phyloP scores from a whole-genome alignment of 129 eudicot genomes.

The Flaveria robusta region DNA sequence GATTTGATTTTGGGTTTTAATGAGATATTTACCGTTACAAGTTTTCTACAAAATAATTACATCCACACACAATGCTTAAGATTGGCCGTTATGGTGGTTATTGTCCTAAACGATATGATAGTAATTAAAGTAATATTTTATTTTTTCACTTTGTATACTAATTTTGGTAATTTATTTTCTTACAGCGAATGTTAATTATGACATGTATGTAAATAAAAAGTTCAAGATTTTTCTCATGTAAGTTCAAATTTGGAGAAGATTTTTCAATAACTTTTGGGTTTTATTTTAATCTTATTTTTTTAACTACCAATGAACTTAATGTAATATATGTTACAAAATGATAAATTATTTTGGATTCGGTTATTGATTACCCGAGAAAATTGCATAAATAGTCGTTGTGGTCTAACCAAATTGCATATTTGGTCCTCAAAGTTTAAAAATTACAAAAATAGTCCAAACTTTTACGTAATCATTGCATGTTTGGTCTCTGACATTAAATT shows the following conservation, averaged over 20 bases:
- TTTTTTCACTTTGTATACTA: not conserved
- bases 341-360: too few species aligned
- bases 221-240: not conserved
- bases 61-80: not conserved
- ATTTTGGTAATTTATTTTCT: not conserved
- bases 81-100: constrained; percentile 2
- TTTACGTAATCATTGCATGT: too few species aligned
- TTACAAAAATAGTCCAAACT: too few species aligned
- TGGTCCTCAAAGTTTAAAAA: too few species aligned
- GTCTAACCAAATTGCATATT: too few species aligned
- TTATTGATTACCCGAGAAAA: too few species aligned
- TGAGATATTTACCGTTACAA: not conserved
- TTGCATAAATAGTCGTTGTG: too few species aligned
- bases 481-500: too few species aligned
- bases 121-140: not conserved
- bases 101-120: not conserved
- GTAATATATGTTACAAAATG: not conserved
- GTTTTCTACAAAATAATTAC: not conserved
- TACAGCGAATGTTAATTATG: not conserved
- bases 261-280: not conserved
- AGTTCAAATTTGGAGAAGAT: not conserved
- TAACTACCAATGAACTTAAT: not conserved
- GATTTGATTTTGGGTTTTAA: not conserved
- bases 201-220: not conserved
- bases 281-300: not conserved